Evolutionary conservation across 495 filamentous ascomycete species (phyloP).

Genomic region (Neurospora sp.): DNA sequence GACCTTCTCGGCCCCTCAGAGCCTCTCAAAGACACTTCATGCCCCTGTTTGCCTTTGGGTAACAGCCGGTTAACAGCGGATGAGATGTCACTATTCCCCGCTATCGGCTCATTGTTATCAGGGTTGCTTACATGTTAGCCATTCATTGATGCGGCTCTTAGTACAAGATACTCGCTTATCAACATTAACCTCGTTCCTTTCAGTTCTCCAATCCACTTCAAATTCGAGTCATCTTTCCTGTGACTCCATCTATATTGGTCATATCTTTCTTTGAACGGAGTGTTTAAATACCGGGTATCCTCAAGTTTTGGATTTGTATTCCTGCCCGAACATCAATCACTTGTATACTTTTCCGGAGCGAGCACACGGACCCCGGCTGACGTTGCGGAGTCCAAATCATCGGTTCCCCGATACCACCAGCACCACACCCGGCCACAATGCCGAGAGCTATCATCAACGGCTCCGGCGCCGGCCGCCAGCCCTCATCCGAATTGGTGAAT

Average conservation of each 20-base stretch:
- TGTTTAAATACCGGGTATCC: background rate
- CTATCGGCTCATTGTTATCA: constrained; percentile 7
- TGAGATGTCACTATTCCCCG: constrained; percentile 4
- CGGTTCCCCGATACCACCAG: background rate
- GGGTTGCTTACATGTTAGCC: background rate
- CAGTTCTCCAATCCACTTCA: background rate
- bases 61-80: constrained; percentile 10
- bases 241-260: background rate
- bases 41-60: constrained; percentile 2
- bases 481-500: background rate
- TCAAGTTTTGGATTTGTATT: background rate
- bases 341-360: background rate
- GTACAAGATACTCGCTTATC: background rate
- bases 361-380: background rate
- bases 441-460: background rate
- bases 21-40: background rate
- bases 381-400: background rate
- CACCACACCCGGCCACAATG: background rate
- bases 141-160: background rate
- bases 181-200: background rate
- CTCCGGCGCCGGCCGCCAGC: background rate
- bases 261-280: background rate
- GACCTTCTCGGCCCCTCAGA: background rate
- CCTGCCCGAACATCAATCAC: background rate
- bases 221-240: background rate